phyloP scores from a whole-genome alignment of 108 stramenopile species.

The Pseudonitzschia multiseries region DNA sequence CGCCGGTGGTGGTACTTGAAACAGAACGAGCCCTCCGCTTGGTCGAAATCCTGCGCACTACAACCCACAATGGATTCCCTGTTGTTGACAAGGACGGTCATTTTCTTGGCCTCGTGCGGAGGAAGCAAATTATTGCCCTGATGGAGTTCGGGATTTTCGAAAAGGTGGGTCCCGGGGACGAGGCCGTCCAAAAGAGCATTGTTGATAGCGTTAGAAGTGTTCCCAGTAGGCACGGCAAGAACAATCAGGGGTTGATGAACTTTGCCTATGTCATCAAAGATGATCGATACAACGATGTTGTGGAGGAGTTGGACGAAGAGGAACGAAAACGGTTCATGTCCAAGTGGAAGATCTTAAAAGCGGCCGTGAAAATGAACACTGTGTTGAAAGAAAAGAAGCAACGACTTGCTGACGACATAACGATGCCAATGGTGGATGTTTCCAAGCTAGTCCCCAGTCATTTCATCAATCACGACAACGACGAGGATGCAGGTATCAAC shows the following conservation, averaged over 20 bases:
- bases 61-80: conserved; percentile 55
- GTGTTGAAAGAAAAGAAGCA: neutral
- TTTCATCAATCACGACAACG: neutral
- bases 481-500: neutral
- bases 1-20: conserved; percentile 31
- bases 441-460: neutral
- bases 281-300: conserved; percentile 32
- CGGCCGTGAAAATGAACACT: neutral
- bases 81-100: conserved; percentile 47
- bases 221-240: neutral
- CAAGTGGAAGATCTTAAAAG: neutral
- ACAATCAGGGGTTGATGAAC: conserved; percentile 24
- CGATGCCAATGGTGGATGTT: neutral
- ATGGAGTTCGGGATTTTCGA: conserved; percentile 55
- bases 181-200: neutral
- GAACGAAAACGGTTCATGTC: conserved; percentile 16
- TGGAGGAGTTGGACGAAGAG: neutral
- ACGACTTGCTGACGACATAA: neutral
- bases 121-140: conserved; percentile 54
- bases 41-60: conserved; percentile 33
- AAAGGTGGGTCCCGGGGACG: conserved; percentile 11
- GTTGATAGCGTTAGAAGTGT: neutral
- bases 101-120: conserved; percentile 49
- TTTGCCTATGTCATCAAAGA: conserved; percentile 39
- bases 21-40: conserved; percentile 37